Conservation (phyloP, 2,329 filamentous ascomycete species). For the Cercospora sp. region DNA sequence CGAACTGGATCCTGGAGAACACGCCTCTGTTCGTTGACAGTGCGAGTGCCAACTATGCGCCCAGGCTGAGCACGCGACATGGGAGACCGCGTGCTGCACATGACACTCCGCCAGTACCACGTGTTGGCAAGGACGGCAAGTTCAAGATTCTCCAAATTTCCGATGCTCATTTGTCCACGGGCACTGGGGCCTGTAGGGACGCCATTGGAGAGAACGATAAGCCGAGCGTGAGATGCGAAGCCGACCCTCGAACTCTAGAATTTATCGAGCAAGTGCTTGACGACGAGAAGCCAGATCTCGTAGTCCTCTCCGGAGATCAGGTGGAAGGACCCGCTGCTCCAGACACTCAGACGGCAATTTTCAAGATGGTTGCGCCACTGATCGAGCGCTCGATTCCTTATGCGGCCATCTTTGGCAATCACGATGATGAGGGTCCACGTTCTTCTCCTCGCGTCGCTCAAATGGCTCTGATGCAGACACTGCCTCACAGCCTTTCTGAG, state of each 20-base stretch:
- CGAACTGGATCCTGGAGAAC: conserved; percentile 78
- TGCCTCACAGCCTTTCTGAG: conserved; percentile 86
- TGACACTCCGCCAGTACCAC: conserved; percentile 63
- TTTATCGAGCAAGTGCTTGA: conserved; percentile 83
- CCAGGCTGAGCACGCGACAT: conserved; percentile 75
- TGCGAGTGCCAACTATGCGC: conserved; percentile 62
- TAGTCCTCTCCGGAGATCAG: conserved; percentile 90
- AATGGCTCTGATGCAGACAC: conserved; percentile 81
- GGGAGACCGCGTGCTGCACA: conserved; percentile 65
- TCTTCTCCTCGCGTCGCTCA: conserved; percentile 69
- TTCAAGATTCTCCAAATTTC: conserved; percentile 97
- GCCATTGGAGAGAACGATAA: conserved; percentile 58
- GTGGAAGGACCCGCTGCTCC: conserved; percentile 91
- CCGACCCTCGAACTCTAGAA: conserved; percentile 86
- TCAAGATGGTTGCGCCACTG: conserved; percentile 85
- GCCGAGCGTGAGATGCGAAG: conserved; percentile 66
- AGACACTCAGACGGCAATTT: conserved; percentile 88
- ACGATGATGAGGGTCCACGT: conserved; percentile 77
- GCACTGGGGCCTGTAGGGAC: conserved; percentile 80
- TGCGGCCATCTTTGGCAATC: conserved; percentile 93
- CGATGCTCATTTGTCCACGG: conserved; percentile 93
- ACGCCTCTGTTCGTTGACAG: conserved; percentile 71
- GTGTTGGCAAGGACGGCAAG: conserved; percentile 82
- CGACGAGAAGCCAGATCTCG: conserved; percentile 89
- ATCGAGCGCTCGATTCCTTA: conserved; percentile 88